These are phyloP conservation scores for Tetrapyrgos nigripes DNA, from an alignment of 1,284 basidiomycete genomes.

Conservation along the genomic window DNA sequence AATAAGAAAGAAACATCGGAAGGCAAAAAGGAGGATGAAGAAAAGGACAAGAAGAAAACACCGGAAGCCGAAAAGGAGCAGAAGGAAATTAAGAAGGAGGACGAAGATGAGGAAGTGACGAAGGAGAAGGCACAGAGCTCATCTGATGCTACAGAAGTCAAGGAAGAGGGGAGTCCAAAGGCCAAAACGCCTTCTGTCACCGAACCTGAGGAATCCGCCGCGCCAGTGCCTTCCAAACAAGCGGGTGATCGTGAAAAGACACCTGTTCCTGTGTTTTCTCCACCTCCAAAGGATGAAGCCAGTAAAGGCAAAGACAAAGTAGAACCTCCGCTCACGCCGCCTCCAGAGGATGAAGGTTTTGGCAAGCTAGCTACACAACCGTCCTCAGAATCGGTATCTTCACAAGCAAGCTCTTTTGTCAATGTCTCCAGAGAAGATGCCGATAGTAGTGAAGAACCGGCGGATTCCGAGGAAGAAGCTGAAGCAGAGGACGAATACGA, in stretches of 20 bases:
- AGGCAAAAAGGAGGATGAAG: slow-evolving; percentile 20
- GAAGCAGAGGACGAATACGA: slow-evolving; percentile 27
- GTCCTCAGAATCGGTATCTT: slow-evolving; percentile 22
- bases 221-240: background rate
- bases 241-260: background rate
- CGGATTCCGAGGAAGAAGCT: slow-evolving; percentile 23
- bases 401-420: slow-evolving; percentile 26
- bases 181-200: background rate
- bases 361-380: slow-evolving; percentile 7
- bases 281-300: background rate
- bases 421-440: slow-evolving; percentile 23
- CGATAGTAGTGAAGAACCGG: slow-evolving; percentile 13
- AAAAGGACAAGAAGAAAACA: slow-evolving; percentile 12
- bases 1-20: slow-evolving; percentile 17
- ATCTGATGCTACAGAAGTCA: slow-evolving; percentile 3
- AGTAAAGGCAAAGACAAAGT: background rate
- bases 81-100: slow-evolving; percentile 19
- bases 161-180: slow-evolving; percentile 18
- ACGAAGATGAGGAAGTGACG: slow-evolving; percentile 20
- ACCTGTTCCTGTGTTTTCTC: background rate
- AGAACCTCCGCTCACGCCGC: background rate
- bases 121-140: slow-evolving; percentile 1
- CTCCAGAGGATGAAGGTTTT: slow-evolving; percentile 5
- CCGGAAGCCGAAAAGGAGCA: slow-evolving; percentile 12
- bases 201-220: background rate